phyloP scores from a whole-genome alignment of 2,329 filamentous ascomycete genomes.

The Aspergillus viridinutans region DNA sequence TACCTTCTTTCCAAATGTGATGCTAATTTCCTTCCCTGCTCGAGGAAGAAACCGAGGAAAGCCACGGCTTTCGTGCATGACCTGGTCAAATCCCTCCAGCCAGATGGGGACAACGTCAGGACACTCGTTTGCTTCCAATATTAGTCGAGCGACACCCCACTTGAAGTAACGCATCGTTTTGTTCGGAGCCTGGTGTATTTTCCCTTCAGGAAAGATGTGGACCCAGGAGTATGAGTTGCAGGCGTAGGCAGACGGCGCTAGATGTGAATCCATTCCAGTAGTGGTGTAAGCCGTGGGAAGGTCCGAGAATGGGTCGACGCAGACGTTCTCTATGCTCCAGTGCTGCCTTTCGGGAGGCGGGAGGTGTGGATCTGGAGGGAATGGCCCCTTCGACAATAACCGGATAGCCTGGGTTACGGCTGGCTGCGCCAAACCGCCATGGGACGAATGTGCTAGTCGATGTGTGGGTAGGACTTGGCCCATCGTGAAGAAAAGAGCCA shows the following conservation, averaged over 20 bases:
- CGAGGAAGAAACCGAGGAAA: conserved; percentile 81
- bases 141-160: conserved; percentile 89
- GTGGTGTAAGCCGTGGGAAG: conserved; percentile 39
- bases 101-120: conserved; percentile 92
- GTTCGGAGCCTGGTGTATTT: conserved; percentile 79
- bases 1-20: conserved; percentile 62
- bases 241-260: conserved; percentile 67
- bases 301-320: conserved; percentile 46
- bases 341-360: conserved; percentile 31
- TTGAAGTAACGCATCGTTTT: conserved; percentile 93
- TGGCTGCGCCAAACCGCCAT: conserved; percentile 85
- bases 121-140: conserved; percentile 81
- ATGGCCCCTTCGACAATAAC: conserved; percentile 67
- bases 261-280: conserved; percentile 48
- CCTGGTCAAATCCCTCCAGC: conserved; percentile 79
- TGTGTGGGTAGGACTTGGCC: conserved; percentile 92
- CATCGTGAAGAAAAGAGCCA: conserved; percentile 76
- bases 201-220: conserved; percentile 93
- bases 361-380: conserved; percentile 46
- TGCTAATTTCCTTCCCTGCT: conserved; percentile 59
- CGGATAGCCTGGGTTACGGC: conserved; percentile 82
- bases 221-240: conserved; percentile 75
- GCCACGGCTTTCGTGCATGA: conserved; percentile 79
- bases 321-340: conserved; percentile 40
- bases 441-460: conserved; percentile 68